Conservation (phyloP, 441 rosid species). For the Metrosideros polymorpha region DNA sequence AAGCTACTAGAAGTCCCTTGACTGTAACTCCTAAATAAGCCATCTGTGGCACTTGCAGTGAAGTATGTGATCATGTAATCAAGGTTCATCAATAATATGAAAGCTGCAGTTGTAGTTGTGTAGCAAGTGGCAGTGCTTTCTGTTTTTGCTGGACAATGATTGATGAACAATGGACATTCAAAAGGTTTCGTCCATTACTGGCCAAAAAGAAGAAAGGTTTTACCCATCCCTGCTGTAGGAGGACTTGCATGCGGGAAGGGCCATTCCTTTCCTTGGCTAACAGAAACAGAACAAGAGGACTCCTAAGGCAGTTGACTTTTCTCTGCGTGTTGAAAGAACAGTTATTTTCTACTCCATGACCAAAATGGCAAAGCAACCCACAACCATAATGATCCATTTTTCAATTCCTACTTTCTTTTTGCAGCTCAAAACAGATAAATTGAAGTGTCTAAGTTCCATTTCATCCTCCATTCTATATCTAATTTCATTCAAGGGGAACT, state of each 20-base stretch:
- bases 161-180: not conserved
- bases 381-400: not conserved
- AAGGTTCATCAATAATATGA: not conserved
- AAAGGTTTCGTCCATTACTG: not conserved
- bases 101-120: not conserved
- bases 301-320: not conserved
- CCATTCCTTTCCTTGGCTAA: not conserved
- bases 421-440: not conserved
- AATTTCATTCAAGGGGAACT: not conserved
- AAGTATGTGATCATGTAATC: not conserved
- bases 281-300: not conserved
- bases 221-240: not conserved
- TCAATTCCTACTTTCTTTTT: not conserved
- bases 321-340: not conserved
- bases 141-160: not conserved
- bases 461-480: not conserved
- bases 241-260: not conserved
- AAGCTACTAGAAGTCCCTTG: not conserved
- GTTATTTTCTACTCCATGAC: not conserved
- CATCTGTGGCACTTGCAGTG: not conserved
- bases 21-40: not conserved
- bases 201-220: not conserved
- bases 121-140: not conserved
- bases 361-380: not conserved
- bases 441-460: not conserved